A percentile compares a stretch with the other conserved stretches of the same genome.
Evolutionary conservation across 495 filamentous ascomycete genomes (phyloP).

Genomic region (Hypoxylon crocopeplum): DNA sequence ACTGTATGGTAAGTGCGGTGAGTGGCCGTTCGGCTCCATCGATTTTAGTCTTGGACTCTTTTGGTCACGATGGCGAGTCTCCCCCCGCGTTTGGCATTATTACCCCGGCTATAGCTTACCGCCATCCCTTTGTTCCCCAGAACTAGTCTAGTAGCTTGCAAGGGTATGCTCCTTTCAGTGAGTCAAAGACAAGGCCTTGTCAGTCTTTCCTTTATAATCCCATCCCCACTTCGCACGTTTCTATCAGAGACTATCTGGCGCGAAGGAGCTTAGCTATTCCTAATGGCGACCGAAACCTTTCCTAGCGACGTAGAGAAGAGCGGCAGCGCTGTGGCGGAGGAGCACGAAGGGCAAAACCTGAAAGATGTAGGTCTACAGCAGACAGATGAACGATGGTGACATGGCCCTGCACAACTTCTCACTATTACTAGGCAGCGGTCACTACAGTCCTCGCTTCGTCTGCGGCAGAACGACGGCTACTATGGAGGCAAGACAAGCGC

Average conservation of each 20-base stretch:
- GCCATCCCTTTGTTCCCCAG: constrained; percentile 17
- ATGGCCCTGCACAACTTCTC: background rate
- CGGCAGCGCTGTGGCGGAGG: constrained; percentile 22
- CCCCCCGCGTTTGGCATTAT: constrained; percentile 30
- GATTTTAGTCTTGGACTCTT: constrained; percentile 9
- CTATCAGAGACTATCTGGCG: background rate
- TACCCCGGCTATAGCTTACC: constrained; percentile 20
- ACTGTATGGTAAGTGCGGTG: background rate
- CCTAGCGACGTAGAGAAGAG: constrained; percentile 39
- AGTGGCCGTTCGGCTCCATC: background rate
- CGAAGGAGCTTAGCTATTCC: constrained; percentile 9
- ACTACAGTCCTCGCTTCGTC: constrained; percentile 13
- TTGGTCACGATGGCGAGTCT: constrained; percentile 29
- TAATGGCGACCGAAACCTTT: constrained; percentile 34
- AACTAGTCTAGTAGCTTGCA: constrained; percentile 9
- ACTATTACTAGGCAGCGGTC: constrained; percentile 4
- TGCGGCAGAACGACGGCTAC: constrained; percentile 42
- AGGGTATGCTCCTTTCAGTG: constrained; percentile 1
- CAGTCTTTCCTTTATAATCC: constrained; percentile 14
- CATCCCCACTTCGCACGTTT: constrained; percentile 5
- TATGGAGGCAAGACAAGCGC: constrained; percentile 67
- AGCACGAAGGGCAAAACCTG: constrained; percentile 23
- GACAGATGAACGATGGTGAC: background rate
- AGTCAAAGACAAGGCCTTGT: constrained; percentile 1
- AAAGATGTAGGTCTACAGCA: constrained; percentile 28